Conservation (phyloP, 1,139 yeast species). For the Hyphopichia wangnamkhiaoensis region DNA sequence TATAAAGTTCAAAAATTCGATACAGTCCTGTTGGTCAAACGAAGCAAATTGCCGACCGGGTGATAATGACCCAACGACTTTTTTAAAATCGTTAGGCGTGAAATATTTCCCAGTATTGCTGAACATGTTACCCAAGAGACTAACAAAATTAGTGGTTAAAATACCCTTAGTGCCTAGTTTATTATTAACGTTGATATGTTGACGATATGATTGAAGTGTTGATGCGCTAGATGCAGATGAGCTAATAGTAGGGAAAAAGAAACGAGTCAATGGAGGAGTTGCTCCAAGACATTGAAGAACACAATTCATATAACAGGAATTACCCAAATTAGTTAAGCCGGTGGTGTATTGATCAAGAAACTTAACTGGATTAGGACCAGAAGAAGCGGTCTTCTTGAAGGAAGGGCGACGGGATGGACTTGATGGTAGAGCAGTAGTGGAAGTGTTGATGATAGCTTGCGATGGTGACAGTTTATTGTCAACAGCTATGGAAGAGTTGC, state of each 20-base stretch:
- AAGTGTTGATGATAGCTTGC: neutral
- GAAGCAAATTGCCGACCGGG: constrained; percentile 63
- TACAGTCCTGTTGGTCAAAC: constrained; percentile 91
- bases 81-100: constrained; percentile 61
- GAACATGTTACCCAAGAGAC: constrained; percentile 61
- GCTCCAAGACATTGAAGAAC: constrained; percentile 76
- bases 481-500: neutral
- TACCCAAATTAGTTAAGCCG: constrained; percentile 82
- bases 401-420: constrained; percentile 2
- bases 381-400: neutral
- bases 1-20: constrained; percentile 82
- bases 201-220: constrained; percentile 51
- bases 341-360: constrained; percentile 40
- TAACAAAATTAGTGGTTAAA: constrained; percentile 72
- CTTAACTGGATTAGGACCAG: constrained; percentile 16
- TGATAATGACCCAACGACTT: constrained; percentile 67
- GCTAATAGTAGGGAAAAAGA: constrained; percentile 36
- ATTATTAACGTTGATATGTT: constrained; percentile 74
- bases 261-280: constrained; percentile 43
- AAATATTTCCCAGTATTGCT: constrained; percentile 48
- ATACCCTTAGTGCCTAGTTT: constrained; percentile 83
- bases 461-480: neutral
- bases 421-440: constrained; percentile 3
- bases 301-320: constrained; percentile 93
- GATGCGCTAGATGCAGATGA: constrained; percentile 20